phyloP scores from a whole-genome alignment of 257 asterid genomes.

The Euphrasia confusa region DNA sequence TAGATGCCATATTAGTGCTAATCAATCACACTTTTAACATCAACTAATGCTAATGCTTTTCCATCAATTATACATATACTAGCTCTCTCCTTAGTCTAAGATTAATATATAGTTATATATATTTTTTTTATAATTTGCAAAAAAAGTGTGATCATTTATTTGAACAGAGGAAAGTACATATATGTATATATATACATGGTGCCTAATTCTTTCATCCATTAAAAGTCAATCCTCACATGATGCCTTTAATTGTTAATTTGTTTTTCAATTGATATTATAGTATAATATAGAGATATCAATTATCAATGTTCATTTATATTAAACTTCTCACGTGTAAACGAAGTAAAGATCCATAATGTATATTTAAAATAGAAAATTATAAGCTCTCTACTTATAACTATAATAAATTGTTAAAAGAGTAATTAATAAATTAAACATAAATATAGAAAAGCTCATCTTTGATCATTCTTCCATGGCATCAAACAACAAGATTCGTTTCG shows the following conservation, averaged over 20 bases:
- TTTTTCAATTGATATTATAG: not conserved
- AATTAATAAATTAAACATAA: too few relatives aligned
- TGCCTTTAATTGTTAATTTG: not conserved
- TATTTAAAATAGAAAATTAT: not conserved
- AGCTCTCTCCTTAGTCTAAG: too few relatives aligned
- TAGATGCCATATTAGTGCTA: slow-evolving; percentile 33
- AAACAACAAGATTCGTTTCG: too few relatives aligned
- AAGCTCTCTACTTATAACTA: too few relatives aligned
- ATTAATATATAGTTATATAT: too few relatives aligned
- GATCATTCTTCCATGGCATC: too few relatives aligned
- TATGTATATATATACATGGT: slow-evolving; percentile 10
- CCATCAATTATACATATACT: slow-evolving; percentile 26
- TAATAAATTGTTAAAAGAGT: too few relatives aligned
- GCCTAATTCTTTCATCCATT: slow-evolving; percentile 33
- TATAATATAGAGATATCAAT: not conserved
- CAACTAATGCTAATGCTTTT: slow-evolving; percentile 26
- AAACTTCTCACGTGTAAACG: slow-evolving; percentile 2
- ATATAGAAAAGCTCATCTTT: too few relatives aligned
- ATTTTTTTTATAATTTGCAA: too few relatives aligned
- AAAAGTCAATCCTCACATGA: slow-evolving; percentile 16
- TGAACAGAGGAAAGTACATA: too few relatives aligned
- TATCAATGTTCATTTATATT: not conserved
- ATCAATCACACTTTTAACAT: slow-evolving; percentile 32
- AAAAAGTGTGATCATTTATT: too few relatives aligned
- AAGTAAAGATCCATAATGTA: not conserved